These are phyloP conservation scores for Hyaloperonospora brassicae DNA, from an alignment of 352 stramenopile species.

Conservation along the genomic window DNA sequence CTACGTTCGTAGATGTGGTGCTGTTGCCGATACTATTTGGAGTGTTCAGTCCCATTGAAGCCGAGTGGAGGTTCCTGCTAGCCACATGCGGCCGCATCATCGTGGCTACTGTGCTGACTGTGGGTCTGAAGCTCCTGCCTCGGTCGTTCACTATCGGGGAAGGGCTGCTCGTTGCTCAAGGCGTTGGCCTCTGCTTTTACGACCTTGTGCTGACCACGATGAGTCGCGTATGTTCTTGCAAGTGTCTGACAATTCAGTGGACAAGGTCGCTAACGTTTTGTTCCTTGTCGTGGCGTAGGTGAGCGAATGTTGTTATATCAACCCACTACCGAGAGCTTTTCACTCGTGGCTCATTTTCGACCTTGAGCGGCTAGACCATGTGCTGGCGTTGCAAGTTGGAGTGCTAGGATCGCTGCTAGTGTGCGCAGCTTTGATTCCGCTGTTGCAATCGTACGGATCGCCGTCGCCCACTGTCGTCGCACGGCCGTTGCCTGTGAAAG, in stretches of 20 bases:
- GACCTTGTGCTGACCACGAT: slow-evolving; percentile 45
- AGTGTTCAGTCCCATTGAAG: slow-evolving; percentile 26
- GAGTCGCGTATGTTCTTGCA: slow-evolving; percentile 24
- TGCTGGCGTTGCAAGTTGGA: slow-evolving; percentile 54
- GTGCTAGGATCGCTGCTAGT: slow-evolving; percentile 44
- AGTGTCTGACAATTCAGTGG: not conserved
- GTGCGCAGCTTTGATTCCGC: slow-evolving; percentile 34
- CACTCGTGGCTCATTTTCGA: slow-evolving; percentile 26
- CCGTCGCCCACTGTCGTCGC: slow-evolving; percentile 34
- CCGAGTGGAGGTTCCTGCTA: slow-evolving; percentile 29
- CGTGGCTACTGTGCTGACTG: slow-evolving; percentile 32
- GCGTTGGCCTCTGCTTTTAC: slow-evolving; percentile 38
- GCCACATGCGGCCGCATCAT: slow-evolving; percentile 27
- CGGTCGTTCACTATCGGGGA: slow-evolving; percentile 73
- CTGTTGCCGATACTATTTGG: slow-evolving; percentile 27
- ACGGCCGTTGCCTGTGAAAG: slow-evolving; percentile 21
- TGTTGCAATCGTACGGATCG: slow-evolving; percentile 38
- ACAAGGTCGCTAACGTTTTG: not conserved
- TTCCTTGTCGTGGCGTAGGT: slow-evolving; percentile 12
- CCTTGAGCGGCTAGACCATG: slow-evolving; percentile 31
- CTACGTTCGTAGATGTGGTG: slow-evolving; percentile 33
- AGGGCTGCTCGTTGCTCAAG: slow-evolving; percentile 55
- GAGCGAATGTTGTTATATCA: slow-evolving; percentile 19
- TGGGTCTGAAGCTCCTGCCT: slow-evolving; percentile 35
- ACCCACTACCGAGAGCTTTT: slow-evolving; percentile 5